Evolutionary conservation across 2,329 filamentous ascomycete species (phyloP), one percentile per base, ranked within the genome.

Genomic region (Mollisiaceae sp.): DNA sequence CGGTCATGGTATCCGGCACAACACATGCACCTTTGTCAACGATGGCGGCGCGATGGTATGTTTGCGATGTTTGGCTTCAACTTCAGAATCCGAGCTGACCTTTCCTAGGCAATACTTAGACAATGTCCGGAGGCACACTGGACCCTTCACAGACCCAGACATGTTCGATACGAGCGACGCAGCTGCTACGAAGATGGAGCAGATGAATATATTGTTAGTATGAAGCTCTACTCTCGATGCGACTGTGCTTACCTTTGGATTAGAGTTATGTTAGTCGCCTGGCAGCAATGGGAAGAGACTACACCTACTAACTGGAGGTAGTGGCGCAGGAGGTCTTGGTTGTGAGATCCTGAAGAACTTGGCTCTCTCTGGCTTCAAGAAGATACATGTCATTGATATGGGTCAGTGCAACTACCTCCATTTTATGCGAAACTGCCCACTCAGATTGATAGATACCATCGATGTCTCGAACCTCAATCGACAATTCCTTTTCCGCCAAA

Each of bases 311-410:
- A 73, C 59, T 67, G 58, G 38, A 57, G 15, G 67, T 72, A 97
- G 94, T 71, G 95, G 95, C 65, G 95, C 95, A 65, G 95, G 95
- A 68, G 95, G 95, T 12, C 80, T 99, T 66, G 95, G 95, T 70
- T 99, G 95, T 74, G 95, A 99, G 77, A 97, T 99, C 54, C 82
- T 99, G 60, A 99, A 99, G 82, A 93, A 99, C 75, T 85, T 99
- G 39, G 95, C 95, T 50, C 85, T 99, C 60, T 97, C 94, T 1
- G 93, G 94, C 35, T 99, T 99, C 82, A 96, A 91, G 78, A 88
- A 97, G 75, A 97, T 99, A 71, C 93, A 99, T 81, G 95, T 99
- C 65, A 98, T 99, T 74, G 95, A 99, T 80, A 99, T 99, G 95
- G 92, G 91, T 91, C 79, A 32, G 50, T 65, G 83, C 76, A n/a